phyloP scores from a whole-genome alignment of 1,284 basidiomycete genomes.

The Leccinum idahoense region DNA sequence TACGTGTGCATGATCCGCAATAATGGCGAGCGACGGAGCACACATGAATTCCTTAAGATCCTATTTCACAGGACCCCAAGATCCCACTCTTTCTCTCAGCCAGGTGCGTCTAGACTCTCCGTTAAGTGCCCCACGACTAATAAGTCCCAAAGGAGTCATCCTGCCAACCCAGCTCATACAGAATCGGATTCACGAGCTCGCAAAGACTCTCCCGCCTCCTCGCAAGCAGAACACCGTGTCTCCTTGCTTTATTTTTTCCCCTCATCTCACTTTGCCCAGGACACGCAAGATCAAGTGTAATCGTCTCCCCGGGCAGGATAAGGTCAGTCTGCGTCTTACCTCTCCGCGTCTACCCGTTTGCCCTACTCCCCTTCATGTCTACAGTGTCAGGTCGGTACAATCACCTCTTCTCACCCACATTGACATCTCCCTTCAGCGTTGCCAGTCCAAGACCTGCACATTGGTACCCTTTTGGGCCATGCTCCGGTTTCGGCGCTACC shows the following conservation, averaged over 20 bases:
- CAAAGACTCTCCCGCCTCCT: slow-evolving; percentile 68
- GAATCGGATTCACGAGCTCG: slow-evolving; percentile 71
- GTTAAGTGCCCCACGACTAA: too few species aligned
- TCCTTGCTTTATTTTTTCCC: too few species aligned
- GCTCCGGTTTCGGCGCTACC: slow-evolving; percentile 15
- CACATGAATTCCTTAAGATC: slow-evolving; percentile 32
- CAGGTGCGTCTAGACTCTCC: slow-evolving; percentile 23
- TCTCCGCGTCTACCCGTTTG: slow-evolving; percentile 8
- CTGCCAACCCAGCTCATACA: slow-evolving; percentile 62
- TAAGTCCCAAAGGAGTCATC: slow-evolving; percentile 43
- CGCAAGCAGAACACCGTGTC: slow-evolving; percentile 78
- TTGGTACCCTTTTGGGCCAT: slow-evolving; percentile 34
- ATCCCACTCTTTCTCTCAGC: slow-evolving; percentile 39
- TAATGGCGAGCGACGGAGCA: slow-evolving; percentile 23
- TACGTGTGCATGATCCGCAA: slow-evolving; percentile 29
- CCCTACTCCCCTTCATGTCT: slow-evolving; percentile 15
- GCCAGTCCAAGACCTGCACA: slow-evolving; percentile 80
- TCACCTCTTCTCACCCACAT: slow-evolving; percentile 7
- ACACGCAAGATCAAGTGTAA: slow-evolving; percentile 68
- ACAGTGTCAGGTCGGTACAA: slow-evolving; percentile 58
- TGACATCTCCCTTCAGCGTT: slow-evolving; percentile 50
- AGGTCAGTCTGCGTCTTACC: slow-evolving; percentile 41
- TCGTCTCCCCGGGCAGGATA: slow-evolving; percentile 69
- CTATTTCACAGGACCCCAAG: slow-evolving; percentile 32
- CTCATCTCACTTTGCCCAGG: slow-evolving; percentile 35